phyloP scores from a whole-genome alignment of 2,329 filamentous ascomycete genomes.

The Shiraia bambusicola region DNA sequence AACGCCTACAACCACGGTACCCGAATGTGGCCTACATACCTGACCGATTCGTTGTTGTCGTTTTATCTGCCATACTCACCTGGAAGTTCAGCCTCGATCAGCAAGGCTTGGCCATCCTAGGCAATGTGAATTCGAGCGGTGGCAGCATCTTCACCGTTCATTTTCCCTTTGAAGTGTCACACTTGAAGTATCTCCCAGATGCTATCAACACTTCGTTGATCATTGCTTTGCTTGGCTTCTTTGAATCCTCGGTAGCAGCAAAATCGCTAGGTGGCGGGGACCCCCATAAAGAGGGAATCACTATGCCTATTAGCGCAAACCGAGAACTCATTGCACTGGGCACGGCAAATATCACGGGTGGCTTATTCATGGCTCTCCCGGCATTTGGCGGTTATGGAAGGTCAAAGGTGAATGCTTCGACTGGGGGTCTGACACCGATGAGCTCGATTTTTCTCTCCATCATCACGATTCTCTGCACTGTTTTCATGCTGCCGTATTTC shows the following conservation, averaged over 20 bases:
- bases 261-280: slow-evolving; percentile 70
- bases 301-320: slow-evolving; percentile 84
- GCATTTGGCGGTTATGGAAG: slow-evolving; percentile 95
- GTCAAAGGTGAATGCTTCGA: slow-evolving; percentile 92
- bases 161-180: slow-evolving; percentile 76
- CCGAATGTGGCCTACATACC: slow-evolving; percentile 84
- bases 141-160: slow-evolving; percentile 76
- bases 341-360: slow-evolving; percentile 84
- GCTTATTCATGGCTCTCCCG: slow-evolving; percentile 88
- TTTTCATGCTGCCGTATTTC: slow-evolving; percentile 85
- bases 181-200: slow-evolving; percentile 80
- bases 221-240: slow-evolving; percentile 95
- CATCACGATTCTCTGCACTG: slow-evolving; percentile 77
- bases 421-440: slow-evolving; percentile 90
- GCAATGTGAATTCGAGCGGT: slow-evolving; percentile 73
- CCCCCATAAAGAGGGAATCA: slow-evolving; percentile 63
- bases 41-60: slow-evolving; percentile 86
- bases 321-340: slow-evolving; percentile 91
- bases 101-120: slow-evolving; percentile 79
- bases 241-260: slow-evolving; percentile 93
- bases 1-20: slow-evolving; percentile 73
- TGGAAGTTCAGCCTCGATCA: slow-evolving; percentile 76
- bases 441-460: slow-evolving; percentile 83
- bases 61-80: slow-evolving; percentile 77
- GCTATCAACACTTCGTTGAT: slow-evolving; percentile 90